These are phyloP conservation scores for Kuraishia molischiana DNA, from an alignment of 805 yeast species.

Conservation along the genomic window DNA sequence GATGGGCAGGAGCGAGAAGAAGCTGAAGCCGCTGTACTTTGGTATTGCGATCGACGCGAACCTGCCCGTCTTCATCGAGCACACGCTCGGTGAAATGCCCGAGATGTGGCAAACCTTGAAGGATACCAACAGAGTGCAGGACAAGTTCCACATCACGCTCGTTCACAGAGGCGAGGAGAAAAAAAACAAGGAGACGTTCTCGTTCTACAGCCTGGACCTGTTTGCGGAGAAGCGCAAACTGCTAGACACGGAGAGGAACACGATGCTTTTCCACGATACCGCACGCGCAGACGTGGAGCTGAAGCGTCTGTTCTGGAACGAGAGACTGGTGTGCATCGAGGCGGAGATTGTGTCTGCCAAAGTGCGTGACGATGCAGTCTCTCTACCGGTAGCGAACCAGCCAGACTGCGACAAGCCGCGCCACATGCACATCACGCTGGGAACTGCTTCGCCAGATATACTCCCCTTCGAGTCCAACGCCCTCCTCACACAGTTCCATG, in stretches of 20 bases:
- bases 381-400: conserved; percentile 25
- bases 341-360: conserved; percentile 25
- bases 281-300: conserved; percentile 23
- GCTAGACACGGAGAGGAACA: conserved; percentile 4
- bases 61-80: background rate
- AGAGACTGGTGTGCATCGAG: conserved; percentile 41
- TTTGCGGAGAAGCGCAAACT: conserved; percentile 4
- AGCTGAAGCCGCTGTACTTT: conserved; percentile 30
- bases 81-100: too few relatives aligned
- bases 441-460: conserved; percentile 24
- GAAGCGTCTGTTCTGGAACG: conserved; percentile 37
- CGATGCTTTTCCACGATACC: conserved; percentile 1
- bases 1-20: conserved; percentile 9
- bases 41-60: conserved; percentile 24
- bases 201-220: conserved; percentile 6
- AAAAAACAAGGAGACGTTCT: conserved; percentile 12
- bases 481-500: background rate
- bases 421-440: conserved; percentile 66
- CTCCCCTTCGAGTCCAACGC: conserved; percentile 1
- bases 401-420: background rate
- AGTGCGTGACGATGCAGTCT: conserved; percentile 4
- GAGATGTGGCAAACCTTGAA: too few relatives aligned
- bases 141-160: conserved; percentile 58
- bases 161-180: conserved; percentile 29
- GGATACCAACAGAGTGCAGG: conserved; percentile 30